phyloP scores from a whole-genome alignment of 257 asterid species.

The Solanum chiquidenum region DNA sequence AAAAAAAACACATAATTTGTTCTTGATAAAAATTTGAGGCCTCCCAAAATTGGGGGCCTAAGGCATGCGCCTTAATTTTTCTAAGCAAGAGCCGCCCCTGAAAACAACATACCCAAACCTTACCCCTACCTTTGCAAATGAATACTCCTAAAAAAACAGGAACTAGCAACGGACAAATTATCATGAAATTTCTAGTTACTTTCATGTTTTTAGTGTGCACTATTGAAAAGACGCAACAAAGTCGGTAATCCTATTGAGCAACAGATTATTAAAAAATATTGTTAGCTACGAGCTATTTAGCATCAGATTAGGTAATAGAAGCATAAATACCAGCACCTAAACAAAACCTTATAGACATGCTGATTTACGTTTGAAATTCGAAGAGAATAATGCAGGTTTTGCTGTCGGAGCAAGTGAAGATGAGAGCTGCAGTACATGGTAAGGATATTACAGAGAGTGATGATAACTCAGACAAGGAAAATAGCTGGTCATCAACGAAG shows the following conservation, averaged over 20 bases:
- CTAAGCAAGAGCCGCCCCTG: no score
- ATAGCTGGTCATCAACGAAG: slow-evolving; percentile 34
- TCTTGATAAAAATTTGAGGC: no score
- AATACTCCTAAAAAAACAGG: background rate
- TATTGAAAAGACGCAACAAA: background rate
- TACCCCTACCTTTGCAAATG: background rate
- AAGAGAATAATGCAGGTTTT: slow-evolving; percentile 42
- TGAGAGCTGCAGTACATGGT: slow-evolving; percentile 48
- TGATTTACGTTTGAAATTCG: background rate
- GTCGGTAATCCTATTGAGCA: background rate
- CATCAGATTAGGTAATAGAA: background rate
- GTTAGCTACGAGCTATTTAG: background rate
- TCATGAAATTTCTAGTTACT: no score
- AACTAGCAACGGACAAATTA: no score
- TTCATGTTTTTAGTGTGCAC: background rate
- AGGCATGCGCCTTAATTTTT: no score
- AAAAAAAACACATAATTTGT: no score
- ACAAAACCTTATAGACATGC: background rate
- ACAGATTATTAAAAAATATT: background rate
- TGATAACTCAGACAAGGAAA: slow-evolving; percentile 40
- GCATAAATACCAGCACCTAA: background rate
- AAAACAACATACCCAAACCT: background rate
- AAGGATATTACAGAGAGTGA: slow-evolving; percentile 25
- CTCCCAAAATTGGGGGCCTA: no score
- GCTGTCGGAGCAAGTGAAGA: slow-evolving; percentile 64